phyloP scores from a whole-genome alignment of 805 yeast genomes.

The Pichia ethanolica region DNA sequence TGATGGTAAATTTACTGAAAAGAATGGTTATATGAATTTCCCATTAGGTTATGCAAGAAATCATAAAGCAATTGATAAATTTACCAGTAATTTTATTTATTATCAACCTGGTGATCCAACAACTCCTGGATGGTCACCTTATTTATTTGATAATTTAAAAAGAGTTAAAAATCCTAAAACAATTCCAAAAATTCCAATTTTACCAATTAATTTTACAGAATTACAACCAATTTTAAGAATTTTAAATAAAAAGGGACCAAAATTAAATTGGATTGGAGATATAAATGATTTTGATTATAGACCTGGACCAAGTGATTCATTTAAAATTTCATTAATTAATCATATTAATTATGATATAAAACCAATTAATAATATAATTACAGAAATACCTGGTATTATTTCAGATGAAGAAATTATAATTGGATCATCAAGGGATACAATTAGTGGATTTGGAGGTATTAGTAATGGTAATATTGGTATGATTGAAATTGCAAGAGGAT shows the following conservation, averaged over 20 bases:
- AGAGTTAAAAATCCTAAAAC: conserved; percentile 33
- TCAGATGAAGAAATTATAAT: conserved; percentile 45
- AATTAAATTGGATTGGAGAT: conserved; percentile 34
- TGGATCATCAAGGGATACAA: conserved; percentile 49
- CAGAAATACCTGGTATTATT: conserved; percentile 50
- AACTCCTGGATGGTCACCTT: conserved; percentile 64
- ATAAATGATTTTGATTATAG: conserved; percentile 36
- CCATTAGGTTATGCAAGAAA: conserved; percentile 65
- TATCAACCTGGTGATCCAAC: conserved; percentile 73
- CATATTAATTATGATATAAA: conserved; percentile 34
- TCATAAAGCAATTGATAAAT: conserved; percentile 53
- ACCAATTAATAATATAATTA: conserved; percentile 43
- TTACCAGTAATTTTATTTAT: conserved; percentile 49
- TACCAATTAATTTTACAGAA: conserved; percentile 42
- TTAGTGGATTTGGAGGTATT: conserved; percentile 46
- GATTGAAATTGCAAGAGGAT: conserved; percentile 46
- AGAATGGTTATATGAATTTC: conserved; percentile 48
- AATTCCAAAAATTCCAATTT: conserved; percentile 46
- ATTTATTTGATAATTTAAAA: conserved; percentile 27
- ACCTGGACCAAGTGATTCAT: conserved; percentile 37
- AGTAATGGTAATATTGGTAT: conserved; percentile 43
- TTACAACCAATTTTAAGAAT: conserved; percentile 33
- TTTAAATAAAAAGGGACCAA: conserved; percentile 31
- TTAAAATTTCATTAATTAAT: conserved; percentile 33
- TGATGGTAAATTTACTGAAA: conserved; percentile 47